phyloP scores from a whole-genome alignment of 805 yeast genomes.

The Schwanniomyces yamadae region DNA sequence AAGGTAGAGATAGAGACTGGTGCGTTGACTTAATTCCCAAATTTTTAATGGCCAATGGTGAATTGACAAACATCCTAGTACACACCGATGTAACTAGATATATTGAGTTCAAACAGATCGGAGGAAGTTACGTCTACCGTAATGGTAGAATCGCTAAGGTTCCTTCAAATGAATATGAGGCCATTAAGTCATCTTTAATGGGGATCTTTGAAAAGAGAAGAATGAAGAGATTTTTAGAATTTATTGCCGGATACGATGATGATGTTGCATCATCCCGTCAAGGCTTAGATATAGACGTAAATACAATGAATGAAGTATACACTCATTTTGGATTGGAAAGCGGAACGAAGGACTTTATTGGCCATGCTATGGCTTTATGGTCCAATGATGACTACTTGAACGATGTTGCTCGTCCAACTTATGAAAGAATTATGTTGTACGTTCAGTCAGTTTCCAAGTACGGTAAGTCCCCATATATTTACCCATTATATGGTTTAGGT shows the following conservation, averaged over 20 bases:
- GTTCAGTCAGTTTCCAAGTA: conserved; percentile 89
- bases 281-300: conserved; percentile 79
- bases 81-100: conserved; percentile 96
- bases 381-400: conserved; percentile 85
- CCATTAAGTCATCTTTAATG: conserved; percentile 87
- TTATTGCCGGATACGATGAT: conserved; percentile 77
- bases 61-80: conserved; percentile 88
- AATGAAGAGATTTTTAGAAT: conserved; percentile 89
- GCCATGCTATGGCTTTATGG: conserved; percentile 98
- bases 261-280: conserved; percentile 79
- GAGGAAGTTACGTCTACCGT: conserved; percentile 93
- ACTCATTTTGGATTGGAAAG: conserved; percentile 85
- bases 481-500: conserved; percentile 95
- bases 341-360: conserved; percentile 94
- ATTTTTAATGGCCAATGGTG: conserved; percentile 96
- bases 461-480: conserved; percentile 94
- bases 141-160: conserved; percentile 91
- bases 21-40: conserved; percentile 96
- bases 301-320: conserved; percentile 90
- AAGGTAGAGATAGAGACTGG: conserved; percentile 96
- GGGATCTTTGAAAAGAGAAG: conserved; percentile 95
- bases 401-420: conserved; percentile 89
- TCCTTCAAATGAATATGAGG: conserved; percentile 89
- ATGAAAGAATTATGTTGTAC: conserved; percentile 81
- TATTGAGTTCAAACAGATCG: conserved; percentile 92